phyloP scores from a whole-genome alignment of 1,284 basidiomycete genomes.

The Marasmius sp. region DNA sequence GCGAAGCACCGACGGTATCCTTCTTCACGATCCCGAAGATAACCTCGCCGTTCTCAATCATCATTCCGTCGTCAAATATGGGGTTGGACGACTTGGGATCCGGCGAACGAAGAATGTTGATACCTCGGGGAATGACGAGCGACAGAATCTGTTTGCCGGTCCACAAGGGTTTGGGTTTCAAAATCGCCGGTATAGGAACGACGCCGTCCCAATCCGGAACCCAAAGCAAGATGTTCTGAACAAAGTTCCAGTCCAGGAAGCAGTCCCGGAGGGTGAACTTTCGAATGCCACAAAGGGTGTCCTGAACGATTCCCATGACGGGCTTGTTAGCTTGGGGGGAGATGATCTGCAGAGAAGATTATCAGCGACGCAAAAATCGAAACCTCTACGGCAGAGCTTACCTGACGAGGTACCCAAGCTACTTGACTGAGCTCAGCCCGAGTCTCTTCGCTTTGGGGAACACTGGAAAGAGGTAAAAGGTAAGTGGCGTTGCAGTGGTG shows the following conservation, averaged over 20 bases:
- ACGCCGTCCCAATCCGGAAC: conserved; percentile 96
- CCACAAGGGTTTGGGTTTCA: conserved; percentile 98
- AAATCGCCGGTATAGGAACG: conserved; percentile 89
- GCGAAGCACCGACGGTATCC: conserved; percentile 94
- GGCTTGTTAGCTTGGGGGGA: conserved; percentile 99
- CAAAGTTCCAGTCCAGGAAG: conserved; percentile 91
- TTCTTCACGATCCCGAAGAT: conserved; percentile 97
- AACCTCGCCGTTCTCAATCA: conserved; percentile 97
- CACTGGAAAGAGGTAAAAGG: conserved; percentile 44
- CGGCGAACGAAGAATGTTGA: conserved; percentile 86
- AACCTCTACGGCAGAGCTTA: conserved; percentile 31
- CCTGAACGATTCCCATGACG: conserved; percentile 99
- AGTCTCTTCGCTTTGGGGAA: conserved; percentile 99
- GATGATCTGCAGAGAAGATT: conserved; percentile 62
- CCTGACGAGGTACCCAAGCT: conserved; percentile 98
- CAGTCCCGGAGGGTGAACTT: conserved; percentile 96
- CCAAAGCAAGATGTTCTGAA: conserved; percentile 98
- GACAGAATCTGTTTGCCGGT: conserved; percentile 97
- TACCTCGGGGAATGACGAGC: conserved; percentile 92
- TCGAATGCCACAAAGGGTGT: conserved; percentile 96
- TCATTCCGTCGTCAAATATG: conserved; percentile 89
- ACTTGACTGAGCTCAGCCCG: conserved; percentile 97
- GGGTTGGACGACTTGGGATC: conserved; percentile 83
- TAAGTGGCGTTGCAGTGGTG: conserved; percentile 3
- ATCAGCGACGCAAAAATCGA: neutral